Conservation (phyloP, 2,329 filamentous ascomycete species). For the Paecilomyces variotii region DNA sequence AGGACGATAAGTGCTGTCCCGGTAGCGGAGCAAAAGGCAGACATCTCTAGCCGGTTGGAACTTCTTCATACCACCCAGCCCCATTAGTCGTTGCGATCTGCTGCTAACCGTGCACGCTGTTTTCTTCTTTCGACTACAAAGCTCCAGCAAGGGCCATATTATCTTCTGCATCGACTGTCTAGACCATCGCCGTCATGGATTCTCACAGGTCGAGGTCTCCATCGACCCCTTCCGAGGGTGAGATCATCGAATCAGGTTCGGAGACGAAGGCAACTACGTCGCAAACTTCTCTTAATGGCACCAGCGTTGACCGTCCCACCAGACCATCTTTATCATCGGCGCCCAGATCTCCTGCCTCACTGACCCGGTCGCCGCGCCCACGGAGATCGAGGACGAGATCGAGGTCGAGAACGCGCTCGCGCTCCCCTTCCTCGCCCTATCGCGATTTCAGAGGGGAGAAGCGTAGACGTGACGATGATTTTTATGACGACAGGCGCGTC, state of each 20-base stretch:
- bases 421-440: slow-evolving; percentile 38
- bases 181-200: slow-evolving; percentile 31
- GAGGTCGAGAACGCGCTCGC: slow-evolving; percentile 24
- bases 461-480: slow-evolving; percentile 32
- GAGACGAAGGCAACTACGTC: slow-evolving; percentile 77
- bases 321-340: slow-evolving; percentile 55
- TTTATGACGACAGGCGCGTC: slow-evolving; percentile 26
- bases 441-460: slow-evolving; percentile 33
- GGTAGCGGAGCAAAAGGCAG: slow-evolving; percentile 24
- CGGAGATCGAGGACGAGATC: slow-evolving; percentile 40
- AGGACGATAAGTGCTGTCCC: slow-evolving; percentile 6
- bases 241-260: slow-evolving; percentile 69
- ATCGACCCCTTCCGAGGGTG: slow-evolving; percentile 74
- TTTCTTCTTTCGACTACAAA: neutral
- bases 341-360: slow-evolving; percentile 44
- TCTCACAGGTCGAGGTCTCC: slow-evolving; percentile 42
- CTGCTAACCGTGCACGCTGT: slow-evolving; percentile 28
- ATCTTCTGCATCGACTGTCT: slow-evolving; percentile 1
- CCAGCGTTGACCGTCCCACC: slow-evolving; percentile 85
- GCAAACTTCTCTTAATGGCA: slow-evolving; percentile 66
- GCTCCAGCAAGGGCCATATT: slow-evolving; percentile 1
- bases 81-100: slow-evolving; percentile 18
- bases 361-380: slow-evolving; percentile 53
- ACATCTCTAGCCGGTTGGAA: slow-evolving; percentile 34
- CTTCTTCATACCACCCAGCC: slow-evolving; percentile 29